These are phyloP conservation scores for Vaccinium vitisidaea DNA, from an alignment of 148 eudicot species.

Conservation along the genomic window DNA sequence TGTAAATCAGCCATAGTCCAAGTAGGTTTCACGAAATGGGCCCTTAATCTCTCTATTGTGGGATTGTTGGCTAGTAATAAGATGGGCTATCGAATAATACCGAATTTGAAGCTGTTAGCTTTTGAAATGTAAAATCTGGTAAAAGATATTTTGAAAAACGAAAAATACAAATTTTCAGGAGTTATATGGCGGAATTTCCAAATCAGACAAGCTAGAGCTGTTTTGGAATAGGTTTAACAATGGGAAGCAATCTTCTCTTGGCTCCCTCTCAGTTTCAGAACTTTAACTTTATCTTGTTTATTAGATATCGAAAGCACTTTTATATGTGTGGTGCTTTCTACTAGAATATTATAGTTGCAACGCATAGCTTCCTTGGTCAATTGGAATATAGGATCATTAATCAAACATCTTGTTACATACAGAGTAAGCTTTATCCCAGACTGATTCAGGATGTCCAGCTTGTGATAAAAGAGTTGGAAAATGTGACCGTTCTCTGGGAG, in stretches of 20 bases:
- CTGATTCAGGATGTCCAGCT: slow-evolving; percentile 92
- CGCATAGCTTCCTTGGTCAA: slow-evolving; percentile 7
- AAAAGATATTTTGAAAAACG: background rate
- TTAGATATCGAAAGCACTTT: background rate
- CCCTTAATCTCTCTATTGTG: background rate
- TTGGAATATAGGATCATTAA: background rate
- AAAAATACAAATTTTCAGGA: background rate
- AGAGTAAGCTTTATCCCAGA: slow-evolving; percentile 86
- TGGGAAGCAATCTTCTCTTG: background rate
- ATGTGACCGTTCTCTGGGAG: slow-evolving; percentile 98
- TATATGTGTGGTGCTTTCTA: slow-evolving; percentile 4
- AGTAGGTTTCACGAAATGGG: background rate
- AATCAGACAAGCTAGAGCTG: background rate
- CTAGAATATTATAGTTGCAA: background rate
- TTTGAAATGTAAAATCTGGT: background rate
- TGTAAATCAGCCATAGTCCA: background rate
- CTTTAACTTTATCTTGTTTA: background rate
- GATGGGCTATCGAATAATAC: background rate
- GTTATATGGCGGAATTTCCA: background rate
- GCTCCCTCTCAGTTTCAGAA: background rate
- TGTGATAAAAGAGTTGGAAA: slow-evolving; percentile 87
- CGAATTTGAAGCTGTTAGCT: background rate
- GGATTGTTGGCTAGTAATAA: background rate
- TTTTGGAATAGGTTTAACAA: background rate
- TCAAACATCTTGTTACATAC: slow-evolving; percentile 27